Evolutionary conservation across 352 stramenopile genomes (phyloP).

Genomic region (Globisporangium takayamanum): DNA sequence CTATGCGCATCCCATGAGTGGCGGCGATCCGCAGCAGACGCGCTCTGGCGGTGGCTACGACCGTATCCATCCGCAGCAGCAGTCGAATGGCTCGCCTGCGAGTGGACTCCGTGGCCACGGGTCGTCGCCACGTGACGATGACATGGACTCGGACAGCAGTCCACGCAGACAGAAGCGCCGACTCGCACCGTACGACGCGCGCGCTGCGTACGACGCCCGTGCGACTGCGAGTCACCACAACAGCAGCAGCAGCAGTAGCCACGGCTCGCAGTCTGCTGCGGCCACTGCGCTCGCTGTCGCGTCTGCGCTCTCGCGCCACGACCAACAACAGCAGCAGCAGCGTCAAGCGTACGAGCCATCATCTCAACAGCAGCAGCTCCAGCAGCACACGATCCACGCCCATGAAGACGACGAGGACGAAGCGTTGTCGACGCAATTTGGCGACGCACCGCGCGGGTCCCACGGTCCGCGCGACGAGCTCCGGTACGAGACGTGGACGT

Average conservation of each 20-base stretch:
- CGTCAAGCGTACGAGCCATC: slow-evolving; percentile 8
- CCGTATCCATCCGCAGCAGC: neutral
- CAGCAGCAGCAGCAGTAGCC: neutral
- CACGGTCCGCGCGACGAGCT: slow-evolving; percentile 50
- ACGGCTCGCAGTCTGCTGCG: slow-evolving; percentile 8
- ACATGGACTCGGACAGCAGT: slow-evolving; percentile 9
- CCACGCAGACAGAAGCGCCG: slow-evolving; percentile 34
- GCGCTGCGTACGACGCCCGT: neutral
- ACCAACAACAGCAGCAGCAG: slow-evolving; percentile 5
- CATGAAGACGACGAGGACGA: slow-evolving; percentile 13
- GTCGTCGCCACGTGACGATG: neutral
- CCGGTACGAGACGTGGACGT: slow-evolving; percentile 77
- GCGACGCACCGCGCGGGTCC: slow-evolving; percentile 31
- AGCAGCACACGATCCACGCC: slow-evolving; percentile 13
- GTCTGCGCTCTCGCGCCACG: neutral
- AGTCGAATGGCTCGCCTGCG: neutral
- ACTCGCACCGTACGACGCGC: slow-evolving; percentile 25
- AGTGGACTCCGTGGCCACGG: neutral
- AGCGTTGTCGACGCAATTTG: slow-evolving; percentile 18
- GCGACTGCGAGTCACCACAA: neutral
- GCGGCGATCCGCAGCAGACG: neutral
- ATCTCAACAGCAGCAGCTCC: neutral
- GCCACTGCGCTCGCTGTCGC: slow-evolving; percentile 3
- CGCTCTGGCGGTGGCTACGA: slow-evolving; percentile 1
- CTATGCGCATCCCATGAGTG: slow-evolving; percentile 18